A percentile compares a stretch with the other conserved stretches of the same genome.
Conservation (phyloP, 495 filamentous ascomycete genomes). For the Aspergillus saccharolyticus region DNA sequence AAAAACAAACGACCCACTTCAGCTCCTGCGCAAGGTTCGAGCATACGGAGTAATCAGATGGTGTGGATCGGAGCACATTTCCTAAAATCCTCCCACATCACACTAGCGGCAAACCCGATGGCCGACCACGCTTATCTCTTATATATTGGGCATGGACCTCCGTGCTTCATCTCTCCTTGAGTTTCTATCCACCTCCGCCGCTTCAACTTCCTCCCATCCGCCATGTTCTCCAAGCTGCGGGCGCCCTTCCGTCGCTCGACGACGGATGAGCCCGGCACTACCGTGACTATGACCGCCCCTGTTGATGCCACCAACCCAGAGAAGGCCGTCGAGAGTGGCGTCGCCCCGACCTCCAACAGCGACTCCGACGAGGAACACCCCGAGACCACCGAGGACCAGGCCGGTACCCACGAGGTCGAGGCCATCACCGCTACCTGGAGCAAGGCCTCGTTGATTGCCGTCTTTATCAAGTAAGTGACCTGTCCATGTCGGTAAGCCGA, state of each 20-base stretch:
- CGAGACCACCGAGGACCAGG: slow-evolving; percentile 47
- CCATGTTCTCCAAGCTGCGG: neutral
- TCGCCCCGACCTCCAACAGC: neutral
- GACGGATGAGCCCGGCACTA: neutral
- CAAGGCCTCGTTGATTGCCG: slow-evolving; percentile 38
- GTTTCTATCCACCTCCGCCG: neutral
- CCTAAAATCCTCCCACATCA: neutral
- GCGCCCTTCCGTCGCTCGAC: neutral
- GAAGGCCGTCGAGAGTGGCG: neutral
- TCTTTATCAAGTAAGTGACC: slow-evolving; percentile 19
- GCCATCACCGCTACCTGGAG: slow-evolving; percentile 50
- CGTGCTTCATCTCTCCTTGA: neutral
- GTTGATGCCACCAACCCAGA: neutral
- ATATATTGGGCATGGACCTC: neutral
- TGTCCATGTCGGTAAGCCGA: neutral
- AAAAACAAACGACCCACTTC: neutral
- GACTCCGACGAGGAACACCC: slow-evolving; percentile 46
- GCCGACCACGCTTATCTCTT: neutral
- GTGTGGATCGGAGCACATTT: neutral
- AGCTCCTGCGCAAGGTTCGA: neutral
- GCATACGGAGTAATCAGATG: neutral
- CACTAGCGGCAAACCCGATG: neutral
- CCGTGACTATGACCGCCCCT: neutral
- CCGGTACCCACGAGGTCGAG: slow-evolving; percentile 46
- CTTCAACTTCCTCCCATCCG: neutral